A percentile compares a stretch with the other conserved stretches of the same genome.
These are phyloP conservation scores for Aspergillus floridensis DNA, from an alignment of 2,329 filamentous ascomycete species.

Conservation along the genomic window DNA sequence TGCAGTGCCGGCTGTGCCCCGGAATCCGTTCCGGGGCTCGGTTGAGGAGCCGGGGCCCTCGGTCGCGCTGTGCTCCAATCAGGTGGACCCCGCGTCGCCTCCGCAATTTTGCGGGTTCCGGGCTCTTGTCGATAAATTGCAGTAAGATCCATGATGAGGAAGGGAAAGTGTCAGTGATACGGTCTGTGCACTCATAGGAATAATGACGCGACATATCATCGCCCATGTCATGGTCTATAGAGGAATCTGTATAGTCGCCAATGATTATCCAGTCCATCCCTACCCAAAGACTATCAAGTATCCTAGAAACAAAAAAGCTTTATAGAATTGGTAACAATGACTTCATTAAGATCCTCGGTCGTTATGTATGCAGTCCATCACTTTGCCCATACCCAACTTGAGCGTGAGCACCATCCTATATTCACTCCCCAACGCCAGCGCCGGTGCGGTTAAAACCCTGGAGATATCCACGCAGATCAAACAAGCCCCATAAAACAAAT, in stretches of 20 bases:
- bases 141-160: too few relatives aligned
- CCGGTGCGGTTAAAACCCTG: slow-evolving; percentile 28
- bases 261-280: not conserved
- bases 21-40: slow-evolving; percentile 17
- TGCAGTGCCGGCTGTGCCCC: not conserved
- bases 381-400: slow-evolving; percentile 13
- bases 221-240: too few relatives aligned
- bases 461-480: slow-evolving; percentile 8
- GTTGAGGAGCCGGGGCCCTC: slow-evolving; percentile 17
- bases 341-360: slow-evolving; percentile 35
- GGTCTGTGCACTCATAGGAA: too few relatives aligned
- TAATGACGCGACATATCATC: too few relatives aligned
- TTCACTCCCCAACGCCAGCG: slow-evolving; percentile 34
- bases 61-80: not conserved
- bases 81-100: too few relatives aligned
- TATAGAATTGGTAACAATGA: slow-evolving; percentile 11
- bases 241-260: too few relatives aligned
- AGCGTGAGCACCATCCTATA: slow-evolving; percentile 17
- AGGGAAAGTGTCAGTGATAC: too few relatives aligned
- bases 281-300: not conserved
- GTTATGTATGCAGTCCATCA: slow-evolving; percentile 35
- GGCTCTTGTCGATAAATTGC: too few relatives aligned
- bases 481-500: slow-evolving; percentile 6
- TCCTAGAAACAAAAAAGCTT: not conserved
- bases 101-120: too few relatives aligned